A percentile compares a stretch with the other conserved stretches of the same genome.
phyloP scores from a whole-genome alignment of 495 filamentous ascomycete genomes.

The Cryomyces antarcticus region DNA sequence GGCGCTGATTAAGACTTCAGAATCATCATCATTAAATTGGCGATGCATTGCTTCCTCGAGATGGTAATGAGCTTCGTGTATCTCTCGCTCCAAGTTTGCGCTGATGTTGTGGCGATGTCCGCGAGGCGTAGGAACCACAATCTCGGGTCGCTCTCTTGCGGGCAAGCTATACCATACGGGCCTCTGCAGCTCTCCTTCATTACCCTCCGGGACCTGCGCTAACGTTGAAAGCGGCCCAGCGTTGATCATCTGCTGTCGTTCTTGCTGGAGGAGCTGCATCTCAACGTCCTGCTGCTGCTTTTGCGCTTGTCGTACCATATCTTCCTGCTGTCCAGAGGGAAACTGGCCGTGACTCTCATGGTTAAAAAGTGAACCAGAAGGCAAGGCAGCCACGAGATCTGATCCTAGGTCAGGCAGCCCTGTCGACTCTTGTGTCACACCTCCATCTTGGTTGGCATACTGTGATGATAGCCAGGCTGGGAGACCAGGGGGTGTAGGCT shows the following conservation, averaged over 20 bases:
- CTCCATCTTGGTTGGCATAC: conserved; percentile 28
- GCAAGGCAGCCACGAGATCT: conserved; percentile 23
- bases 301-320: conserved; percentile 23
- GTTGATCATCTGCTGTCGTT: conserved; percentile 22
- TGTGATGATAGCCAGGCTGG: conserved; percentile 32
- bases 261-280: conserved; percentile 31
- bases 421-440: conserved; percentile 35
- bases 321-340: conserved; percentile 3
- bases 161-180: conserved; percentile 3
- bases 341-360: not conserved
- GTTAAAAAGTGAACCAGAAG: conserved; percentile 14
- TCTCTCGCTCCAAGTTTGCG: conserved; percentile 60
- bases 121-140: conserved; percentile 44
- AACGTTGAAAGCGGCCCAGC: conserved; percentile 30
- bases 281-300: conserved; percentile 37
- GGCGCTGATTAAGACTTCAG: too few species aligned
- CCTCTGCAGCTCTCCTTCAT: conserved; percentile 24
- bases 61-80: conserved; percentile 72
- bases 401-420: conserved; percentile 20
- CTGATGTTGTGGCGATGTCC: conserved; percentile 46
- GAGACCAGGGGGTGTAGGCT: conserved; percentile 10
- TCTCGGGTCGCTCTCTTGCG: conserved; percentile 17
- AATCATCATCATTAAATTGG: conserved; percentile 42
- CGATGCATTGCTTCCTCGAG: conserved; percentile 52
- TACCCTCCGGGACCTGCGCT: conserved; percentile 31